Evolutionary conservation across 768 basidiomycete genomes (phyloP).

Genomic region (Roridomyces roridus): DNA sequence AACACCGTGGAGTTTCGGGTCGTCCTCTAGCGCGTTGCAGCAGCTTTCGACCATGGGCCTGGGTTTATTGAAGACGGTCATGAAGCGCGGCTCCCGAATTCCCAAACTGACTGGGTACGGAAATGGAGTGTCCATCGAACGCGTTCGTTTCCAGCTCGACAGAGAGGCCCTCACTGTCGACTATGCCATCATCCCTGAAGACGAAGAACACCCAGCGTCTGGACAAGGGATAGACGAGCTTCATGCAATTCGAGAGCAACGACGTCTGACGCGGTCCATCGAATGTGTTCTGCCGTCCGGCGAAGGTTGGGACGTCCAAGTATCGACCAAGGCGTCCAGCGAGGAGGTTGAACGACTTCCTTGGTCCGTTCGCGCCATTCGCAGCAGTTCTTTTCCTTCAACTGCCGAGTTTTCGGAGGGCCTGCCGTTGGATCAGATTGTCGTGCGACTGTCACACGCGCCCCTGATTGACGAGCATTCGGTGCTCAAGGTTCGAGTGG

Average conservation of each 20-base stretch:
- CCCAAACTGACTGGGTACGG: constrained; percentile 82
- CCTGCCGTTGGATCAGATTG: constrained; percentile 52
- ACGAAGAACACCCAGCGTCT: constrained; percentile 53
- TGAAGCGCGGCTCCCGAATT: constrained; percentile 74
- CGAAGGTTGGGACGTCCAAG: constrained; percentile 88
- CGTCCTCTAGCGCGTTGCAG: constrained; percentile 67
- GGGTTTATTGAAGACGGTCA: constrained; percentile 81
- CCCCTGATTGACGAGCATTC: constrained; percentile 75
- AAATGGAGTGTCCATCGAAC: constrained; percentile 80
- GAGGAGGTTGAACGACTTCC: constrained; percentile 74
- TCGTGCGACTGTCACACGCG: constrained; percentile 76
- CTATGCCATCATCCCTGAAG: constrained; percentile 83
- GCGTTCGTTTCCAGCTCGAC: constrained; percentile 79
- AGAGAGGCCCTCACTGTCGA: constrained; percentile 84
- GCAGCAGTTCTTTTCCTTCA: constrained; percentile 44
- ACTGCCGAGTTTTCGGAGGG: constrained; percentile 33
- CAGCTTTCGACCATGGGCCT: constrained; percentile 88
- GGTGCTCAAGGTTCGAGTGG: constrained; percentile 79
- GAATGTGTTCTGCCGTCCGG: constrained; percentile 80
- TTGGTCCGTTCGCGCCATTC: constrained; percentile 70
- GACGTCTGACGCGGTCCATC: constrained; percentile 74
- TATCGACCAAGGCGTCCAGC: constrained; percentile 76
- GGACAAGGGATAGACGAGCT: constrained; percentile 67
- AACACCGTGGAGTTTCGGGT: constrained; percentile 82
- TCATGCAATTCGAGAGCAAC: constrained; percentile 66